Evolutionary conservation across 257 asterid species (phyloP).

Genomic region (Gardenia jasminoides): DNA sequence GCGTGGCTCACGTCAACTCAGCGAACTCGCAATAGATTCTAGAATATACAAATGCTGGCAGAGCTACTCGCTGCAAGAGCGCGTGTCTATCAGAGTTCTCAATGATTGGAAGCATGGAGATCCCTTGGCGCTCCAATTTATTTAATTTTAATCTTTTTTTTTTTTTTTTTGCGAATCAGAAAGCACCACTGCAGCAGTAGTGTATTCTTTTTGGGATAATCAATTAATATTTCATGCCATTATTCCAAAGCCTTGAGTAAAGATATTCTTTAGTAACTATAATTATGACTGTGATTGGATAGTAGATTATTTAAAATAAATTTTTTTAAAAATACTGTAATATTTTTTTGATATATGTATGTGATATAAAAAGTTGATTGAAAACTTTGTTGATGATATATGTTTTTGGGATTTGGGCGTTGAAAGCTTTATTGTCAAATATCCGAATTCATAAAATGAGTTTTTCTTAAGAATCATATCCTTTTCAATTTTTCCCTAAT

Average conservation of each 20-base stretch:
- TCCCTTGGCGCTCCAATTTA: not conserved
- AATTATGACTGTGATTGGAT: too few species aligned
- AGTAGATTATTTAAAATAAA: too few species aligned
- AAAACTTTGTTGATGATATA: too few species aligned
- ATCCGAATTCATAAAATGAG: too few species aligned
- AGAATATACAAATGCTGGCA: conserved; percentile 9
- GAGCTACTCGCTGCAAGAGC: not conserved
- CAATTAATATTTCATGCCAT: not conserved
- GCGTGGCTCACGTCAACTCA: conserved; percentile 19
- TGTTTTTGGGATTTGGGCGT: not conserved
- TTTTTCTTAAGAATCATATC: not conserved
- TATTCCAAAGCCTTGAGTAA: not conserved
- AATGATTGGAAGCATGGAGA: conserved; percentile 9
- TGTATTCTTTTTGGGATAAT: not conserved
- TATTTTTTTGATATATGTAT: too few species aligned
- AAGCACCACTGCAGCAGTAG: too few species aligned
- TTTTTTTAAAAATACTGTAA: too few species aligned
- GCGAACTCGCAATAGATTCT: conserved; percentile 9
- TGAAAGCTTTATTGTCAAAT: not conserved
- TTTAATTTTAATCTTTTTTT: too few species aligned
- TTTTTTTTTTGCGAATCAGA: too few species aligned
- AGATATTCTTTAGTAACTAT: too few species aligned
- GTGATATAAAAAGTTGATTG: too few species aligned
- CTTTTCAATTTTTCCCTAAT: not conserved
- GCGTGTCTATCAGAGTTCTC: conserved; percentile 10